Conservation (phyloP, 352 stramenopile genomes). For the Phytopythium oedochilum region DNA sequence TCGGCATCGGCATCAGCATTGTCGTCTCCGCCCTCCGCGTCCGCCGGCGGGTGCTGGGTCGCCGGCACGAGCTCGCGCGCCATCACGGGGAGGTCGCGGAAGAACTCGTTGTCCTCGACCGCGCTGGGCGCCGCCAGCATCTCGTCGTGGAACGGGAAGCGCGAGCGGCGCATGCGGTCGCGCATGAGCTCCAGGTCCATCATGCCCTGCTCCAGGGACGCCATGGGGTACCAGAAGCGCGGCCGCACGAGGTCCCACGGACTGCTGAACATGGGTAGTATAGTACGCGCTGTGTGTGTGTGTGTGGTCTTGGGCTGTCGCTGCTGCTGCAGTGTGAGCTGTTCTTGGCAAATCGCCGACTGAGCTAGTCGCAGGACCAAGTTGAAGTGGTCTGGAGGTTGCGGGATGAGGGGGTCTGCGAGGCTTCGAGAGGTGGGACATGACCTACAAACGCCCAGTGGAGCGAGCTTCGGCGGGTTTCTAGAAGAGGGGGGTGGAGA, state of each 20-base stretch:
- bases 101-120: slow-evolving; percentile 44
- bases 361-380: not conserved
- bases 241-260: slow-evolving; percentile 41
- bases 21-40: not conserved
- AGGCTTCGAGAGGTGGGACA: not conserved
- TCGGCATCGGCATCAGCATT: not conserved
- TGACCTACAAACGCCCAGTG: not conserved
- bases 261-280: slow-evolving; percentile 31
- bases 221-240: slow-evolving; percentile 42
- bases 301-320: not conserved
- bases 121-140: slow-evolving; percentile 18
- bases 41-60: not conserved
- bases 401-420: not conserved
- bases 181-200: slow-evolving; percentile 34
- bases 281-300: too few relatives aligned
- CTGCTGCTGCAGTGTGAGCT: slow-evolving; percentile 2
- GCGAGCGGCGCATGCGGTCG: slow-evolving; percentile 19
- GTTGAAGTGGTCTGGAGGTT: not conserved
- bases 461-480: not conserved
- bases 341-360: slow-evolving; percentile 7
- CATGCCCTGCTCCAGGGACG: slow-evolving; percentile 42
- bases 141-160: slow-evolving; percentile 13
- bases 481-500: slow-evolving; percentile 1
- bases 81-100: slow-evolving; percentile 36
- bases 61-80: slow-evolving; percentile 12